These are phyloP conservation scores for Breynia disticha DNA, from an alignment of 441 rosid genomes.

Conservation along the genomic window DNA sequence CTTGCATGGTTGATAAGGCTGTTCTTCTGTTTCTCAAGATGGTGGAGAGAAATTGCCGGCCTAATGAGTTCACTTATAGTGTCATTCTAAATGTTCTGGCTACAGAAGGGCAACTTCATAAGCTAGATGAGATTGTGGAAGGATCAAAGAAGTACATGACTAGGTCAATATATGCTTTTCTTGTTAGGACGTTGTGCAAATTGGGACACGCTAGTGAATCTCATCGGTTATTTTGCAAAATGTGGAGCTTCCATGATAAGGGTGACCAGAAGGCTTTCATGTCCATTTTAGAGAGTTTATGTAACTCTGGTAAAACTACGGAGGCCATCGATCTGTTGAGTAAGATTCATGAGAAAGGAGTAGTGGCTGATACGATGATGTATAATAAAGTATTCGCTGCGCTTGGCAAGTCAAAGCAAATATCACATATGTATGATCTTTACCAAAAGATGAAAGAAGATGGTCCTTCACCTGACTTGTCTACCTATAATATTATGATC, in stretches of 20 bases:
- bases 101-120: conserved; percentile 61
- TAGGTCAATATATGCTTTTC: conserved; percentile 59
- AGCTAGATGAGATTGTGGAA: conserved; percentile 62
- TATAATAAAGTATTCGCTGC: conserved; percentile 63
- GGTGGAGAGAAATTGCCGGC: conserved; percentile 57
- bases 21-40: conserved; percentile 48
- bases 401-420: conserved; percentile 66
- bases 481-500: conserved; percentile 77
- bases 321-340: conserved; percentile 75
- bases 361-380: conserved; percentile 56
- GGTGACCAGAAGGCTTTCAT: conserved; percentile 65
- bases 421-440: conserved; percentile 62
- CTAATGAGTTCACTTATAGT: conserved; percentile 70
- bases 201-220: conserved; percentile 83
- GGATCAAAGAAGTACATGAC: conserved; percentile 61
- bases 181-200: conserved; percentile 59
- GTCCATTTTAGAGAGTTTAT: conserved; percentile 75
- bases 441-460: conserved; percentile 61
- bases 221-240: conserved; percentile 75
- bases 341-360: conserved; percentile 71
- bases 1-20: conserved; percentile 44
- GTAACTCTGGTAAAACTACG: conserved; percentile 59
- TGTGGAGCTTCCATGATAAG: conserved; percentile 80
- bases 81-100: conserved; percentile 56
- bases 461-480: conserved; percentile 70